Percentiles rank a stretch among this genome's conserved stretches.
phyloP scores from a whole-genome alignment of 2,329 filamentous ascomycete species.

The Fusarium tanahbumbuense region DNA sequence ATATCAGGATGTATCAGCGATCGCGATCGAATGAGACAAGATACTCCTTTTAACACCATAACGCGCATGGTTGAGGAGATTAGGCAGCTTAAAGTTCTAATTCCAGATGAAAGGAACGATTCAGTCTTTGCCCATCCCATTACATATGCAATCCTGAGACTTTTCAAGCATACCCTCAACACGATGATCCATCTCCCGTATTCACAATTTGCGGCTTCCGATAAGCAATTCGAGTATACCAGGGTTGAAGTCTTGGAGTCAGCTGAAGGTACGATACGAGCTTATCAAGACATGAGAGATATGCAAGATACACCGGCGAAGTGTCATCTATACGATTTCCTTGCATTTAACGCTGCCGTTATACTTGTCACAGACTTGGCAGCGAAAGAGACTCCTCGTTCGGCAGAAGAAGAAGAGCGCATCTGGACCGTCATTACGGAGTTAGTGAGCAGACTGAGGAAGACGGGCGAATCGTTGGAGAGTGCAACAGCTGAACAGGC shows the following conservation, averaged over 20 bases:
- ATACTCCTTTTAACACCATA: slow-evolving; percentile 5
- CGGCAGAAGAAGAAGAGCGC: slow-evolving; percentile 7
- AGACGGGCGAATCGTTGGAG: background rate
- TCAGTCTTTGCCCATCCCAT: slow-evolving; percentile 12
- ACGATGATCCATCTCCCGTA: slow-evolving; percentile 60
- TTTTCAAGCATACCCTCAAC: slow-evolving; percentile 54
- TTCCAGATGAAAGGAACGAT: slow-evolving; percentile 27
- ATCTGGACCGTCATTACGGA: slow-evolving; percentile 1
- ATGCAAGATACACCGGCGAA: slow-evolving; percentile 42
- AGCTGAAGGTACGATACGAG: slow-evolving; percentile 53
- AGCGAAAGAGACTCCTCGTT: background rate
- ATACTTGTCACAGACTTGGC: slow-evolving; percentile 57
- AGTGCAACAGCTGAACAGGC: slow-evolving; percentile 10
- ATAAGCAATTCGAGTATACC: slow-evolving; percentile 52
- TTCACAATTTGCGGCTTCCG: slow-evolving; percentile 54
- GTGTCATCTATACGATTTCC: slow-evolving; percentile 61
- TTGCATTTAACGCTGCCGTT: slow-evolving; percentile 59
- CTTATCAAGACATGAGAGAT: slow-evolving; percentile 46
- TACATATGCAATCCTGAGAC: slow-evolving; percentile 50
- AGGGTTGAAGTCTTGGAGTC: slow-evolving; percentile 54
- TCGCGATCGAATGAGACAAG: slow-evolving; percentile 1
- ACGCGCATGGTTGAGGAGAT: slow-evolving; percentile 41
- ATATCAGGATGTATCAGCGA: slow-evolving; percentile 23
- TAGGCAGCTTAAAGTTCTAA: slow-evolving; percentile 54
- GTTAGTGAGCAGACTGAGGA: background rate